Percentiles rank a stretch among this genome's conserved stretches.
These are phyloP conservation scores for Mycena belliarum DNA, from an alignment of 768 basidiomycete genomes.

Conservation along the genomic window DNA sequence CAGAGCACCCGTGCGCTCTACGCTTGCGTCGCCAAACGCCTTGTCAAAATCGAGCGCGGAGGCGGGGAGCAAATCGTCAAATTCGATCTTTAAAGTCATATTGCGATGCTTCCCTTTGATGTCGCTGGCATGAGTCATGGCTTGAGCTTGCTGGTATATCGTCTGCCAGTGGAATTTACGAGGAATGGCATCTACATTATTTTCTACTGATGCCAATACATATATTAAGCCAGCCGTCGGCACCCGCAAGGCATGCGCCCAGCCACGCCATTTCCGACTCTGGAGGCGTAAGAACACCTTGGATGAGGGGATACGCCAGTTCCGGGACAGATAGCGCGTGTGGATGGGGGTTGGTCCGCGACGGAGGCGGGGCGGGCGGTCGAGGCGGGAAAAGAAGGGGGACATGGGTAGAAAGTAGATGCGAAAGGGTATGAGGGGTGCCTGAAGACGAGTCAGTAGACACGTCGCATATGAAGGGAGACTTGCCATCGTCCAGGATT, in stretches of 20 bases:
- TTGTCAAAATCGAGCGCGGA: slow-evolving; percentile 76
- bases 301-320: slow-evolving; percentile 77
- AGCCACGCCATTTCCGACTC: slow-evolving; percentile 95
- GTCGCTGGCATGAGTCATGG: background rate
- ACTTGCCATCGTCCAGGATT: slow-evolving; percentile 71
- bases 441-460: slow-evolving; percentile 44
- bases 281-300: slow-evolving; percentile 80
- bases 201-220: slow-evolving; percentile 63
- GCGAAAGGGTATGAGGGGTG: slow-evolving; percentile 65
- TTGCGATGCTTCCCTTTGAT: background rate
- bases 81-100: slow-evolving; percentile 52
- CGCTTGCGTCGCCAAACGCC: slow-evolving; percentile 77
- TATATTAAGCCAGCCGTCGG: slow-evolving; percentile 94
- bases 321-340: slow-evolving; percentile 40
- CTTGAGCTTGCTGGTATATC: background rate
- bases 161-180: background rate
- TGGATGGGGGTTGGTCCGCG: slow-evolving; percentile 40
- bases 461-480: slow-evolving; percentile 7
- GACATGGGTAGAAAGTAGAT: slow-evolving; percentile 70
- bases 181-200: slow-evolving; percentile 11
- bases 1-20: slow-evolving; percentile 64
- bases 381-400: slow-evolving; percentile 75
- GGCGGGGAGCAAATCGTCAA: slow-evolving; percentile 74
- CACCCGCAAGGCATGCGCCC: slow-evolving; percentile 87
- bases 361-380: slow-evolving; percentile 44